Evolutionary conservation across 169 alveolate genomes (phyloP).

Genomic region (Cryptosporidium parvum): DNA sequence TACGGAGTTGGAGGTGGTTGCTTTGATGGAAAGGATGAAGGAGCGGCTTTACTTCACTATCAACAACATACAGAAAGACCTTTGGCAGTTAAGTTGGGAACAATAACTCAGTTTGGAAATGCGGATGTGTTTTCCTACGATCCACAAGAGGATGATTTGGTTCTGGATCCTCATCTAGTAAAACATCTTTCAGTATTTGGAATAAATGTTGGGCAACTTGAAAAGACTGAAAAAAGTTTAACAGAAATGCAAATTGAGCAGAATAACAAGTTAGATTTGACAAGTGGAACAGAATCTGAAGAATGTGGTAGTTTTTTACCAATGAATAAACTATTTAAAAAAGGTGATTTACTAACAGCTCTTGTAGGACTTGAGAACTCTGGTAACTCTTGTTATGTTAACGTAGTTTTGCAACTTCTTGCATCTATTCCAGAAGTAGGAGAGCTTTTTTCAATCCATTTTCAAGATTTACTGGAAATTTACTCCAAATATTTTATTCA

Average conservation of each 20-base stretch:
- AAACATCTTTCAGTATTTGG: conserved; percentile 90
- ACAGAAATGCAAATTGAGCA: conserved; percentile 87
- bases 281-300: conserved; percentile 81
- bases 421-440: conserved; percentile 29
- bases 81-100: conserved; percentile 92
- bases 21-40: conserved; percentile 87
- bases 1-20: conserved; percentile 91
- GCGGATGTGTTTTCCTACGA: conserved; percentile 94
- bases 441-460: conserved; percentile 6
- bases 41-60: conserved; percentile 91
- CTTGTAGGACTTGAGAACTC: conserved; percentile 85
- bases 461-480: conserved; percentile 28
- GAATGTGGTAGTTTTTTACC: conserved; percentile 33
- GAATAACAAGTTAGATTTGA: conserved; percentile 85
- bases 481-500: conserved; percentile 1
- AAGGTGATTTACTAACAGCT: conserved; percentile 76
- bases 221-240: conserved; percentile 87
- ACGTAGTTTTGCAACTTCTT: conserved; percentile 84
- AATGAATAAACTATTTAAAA: conserved; percentile 34
- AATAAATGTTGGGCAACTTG: conserved; percentile 83
- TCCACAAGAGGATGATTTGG: conserved; percentile 85
- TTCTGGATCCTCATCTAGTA: conserved; percentile 88
- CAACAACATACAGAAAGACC: conserved; percentile 80
- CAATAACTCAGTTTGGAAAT: conserved; percentile 90
- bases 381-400: conserved; percentile 89